Percentiles rank a stretch among this genome's conserved stretches.
These are phyloP conservation scores for Phtheirospermum japonicum DNA, from an alignment of 257 asterid genomes.

Conservation along the genomic window DNA sequence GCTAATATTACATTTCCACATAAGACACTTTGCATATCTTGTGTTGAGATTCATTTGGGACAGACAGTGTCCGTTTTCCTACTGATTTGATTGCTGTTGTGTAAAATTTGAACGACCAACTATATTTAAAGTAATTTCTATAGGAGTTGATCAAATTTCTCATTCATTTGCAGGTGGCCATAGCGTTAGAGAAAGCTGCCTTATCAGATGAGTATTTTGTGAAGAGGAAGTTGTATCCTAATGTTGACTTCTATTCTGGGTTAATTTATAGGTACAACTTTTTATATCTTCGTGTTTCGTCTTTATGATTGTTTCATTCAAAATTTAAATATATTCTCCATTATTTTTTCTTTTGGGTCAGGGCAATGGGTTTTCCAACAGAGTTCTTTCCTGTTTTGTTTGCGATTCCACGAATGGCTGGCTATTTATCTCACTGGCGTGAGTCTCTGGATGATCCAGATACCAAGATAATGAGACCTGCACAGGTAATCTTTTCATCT, in stretches of 20 bases:
- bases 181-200: slow-evolving; percentile 97
- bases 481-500: slow-evolving; percentile 57
- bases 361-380: slow-evolving; percentile 99
- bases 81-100: neutral
- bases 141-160: neutral
- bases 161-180: slow-evolving; percentile 69
- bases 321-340: slow-evolving; percentile 10
- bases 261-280: slow-evolving; percentile 71
- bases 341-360: slow-evolving; percentile 32
- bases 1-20: neutral
- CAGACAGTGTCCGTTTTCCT: slow-evolving; percentile 1
- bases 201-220: slow-evolving; percentile 89
- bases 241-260: slow-evolving; percentile 97
- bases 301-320: neutral
- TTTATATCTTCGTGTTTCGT: neutral
- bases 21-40: neutral
- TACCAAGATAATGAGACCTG: slow-evolving; percentile 97
- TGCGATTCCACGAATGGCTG: slow-evolving; percentile 99
- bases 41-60: neutral
- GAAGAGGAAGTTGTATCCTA: slow-evolving; percentile 95
- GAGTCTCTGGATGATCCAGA: slow-evolving; percentile 96
- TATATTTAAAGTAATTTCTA: neutral
- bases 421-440: slow-evolving; percentile 96
- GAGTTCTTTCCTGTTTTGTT: slow-evolving; percentile 95
- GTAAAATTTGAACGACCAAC: neutral